Evolutionary conservation across 2,329 filamentous ascomycete species (phyloP).

Genomic region (Dactylellina cionopaga): DNA sequence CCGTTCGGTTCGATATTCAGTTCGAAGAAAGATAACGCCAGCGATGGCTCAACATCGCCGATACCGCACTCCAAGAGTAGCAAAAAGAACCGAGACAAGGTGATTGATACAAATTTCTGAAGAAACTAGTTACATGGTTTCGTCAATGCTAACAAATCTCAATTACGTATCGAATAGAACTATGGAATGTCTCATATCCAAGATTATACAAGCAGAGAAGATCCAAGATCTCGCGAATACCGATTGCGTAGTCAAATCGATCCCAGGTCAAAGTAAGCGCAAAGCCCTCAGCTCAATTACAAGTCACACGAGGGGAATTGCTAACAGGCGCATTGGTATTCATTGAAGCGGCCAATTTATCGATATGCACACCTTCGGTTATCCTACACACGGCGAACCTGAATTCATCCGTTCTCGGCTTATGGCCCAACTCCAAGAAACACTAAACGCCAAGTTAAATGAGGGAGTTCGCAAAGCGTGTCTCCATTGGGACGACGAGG

Average conservation of each 20-base stretch:
- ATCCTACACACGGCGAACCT: background rate
- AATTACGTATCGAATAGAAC: background rate
- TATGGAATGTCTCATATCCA: slow-evolving; percentile 30
- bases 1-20: background rate
- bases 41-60: slow-evolving; percentile 36
- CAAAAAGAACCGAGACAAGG: slow-evolving; percentile 17
- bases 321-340: background rate
- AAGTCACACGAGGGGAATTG: background rate
- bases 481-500: slow-evolving; percentile 33
- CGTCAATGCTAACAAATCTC: background rate
- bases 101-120: background rate
- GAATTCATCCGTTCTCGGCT: slow-evolving; percentile 31
- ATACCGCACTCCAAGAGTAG: background rate
- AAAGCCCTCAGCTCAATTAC: background rate
- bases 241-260: slow-evolving; percentile 26
- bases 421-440: slow-evolving; percentile 20
- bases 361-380: slow-evolving; percentile 11
- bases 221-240: slow-evolving; percentile 22
- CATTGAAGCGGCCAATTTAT: slow-evolving; percentile 31
- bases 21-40: slow-evolving; percentile 31
- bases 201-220: slow-evolving; percentile 20
- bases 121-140: background rate
- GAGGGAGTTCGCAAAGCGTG: slow-evolving; percentile 31
- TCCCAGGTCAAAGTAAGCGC: slow-evolving; percentile 29
- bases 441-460: slow-evolving; percentile 13